A percentile compares a stretch with the other conserved stretches of the same genome.
Conservation (phyloP, 2,329 filamentous ascomycete genomes). For the Epichloe hybrida region DNA sequence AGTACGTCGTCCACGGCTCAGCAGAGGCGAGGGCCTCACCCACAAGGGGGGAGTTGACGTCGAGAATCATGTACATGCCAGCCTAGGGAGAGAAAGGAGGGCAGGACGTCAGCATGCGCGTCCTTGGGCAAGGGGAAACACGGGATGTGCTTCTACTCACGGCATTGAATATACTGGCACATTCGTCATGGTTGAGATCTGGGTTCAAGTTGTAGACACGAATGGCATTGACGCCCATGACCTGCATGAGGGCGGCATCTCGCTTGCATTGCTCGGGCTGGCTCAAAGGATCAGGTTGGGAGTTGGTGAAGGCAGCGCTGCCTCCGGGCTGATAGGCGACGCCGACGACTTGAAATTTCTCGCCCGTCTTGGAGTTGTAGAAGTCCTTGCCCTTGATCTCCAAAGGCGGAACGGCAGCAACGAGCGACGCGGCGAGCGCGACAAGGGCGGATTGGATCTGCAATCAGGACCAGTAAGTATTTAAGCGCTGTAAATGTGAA, state of each 20-base stretch:
- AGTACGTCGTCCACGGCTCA: constrained; percentile 47
- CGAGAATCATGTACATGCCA: constrained; percentile 56
- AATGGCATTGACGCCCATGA: constrained; percentile 51
- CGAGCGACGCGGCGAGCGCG: constrained; percentile 38
- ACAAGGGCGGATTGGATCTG: constrained; percentile 32
- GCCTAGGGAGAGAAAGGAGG: constrained; percentile 22
- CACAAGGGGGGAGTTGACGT: constrained; percentile 49
- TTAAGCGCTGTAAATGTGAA: not conserved
- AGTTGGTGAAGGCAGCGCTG: constrained; percentile 42
- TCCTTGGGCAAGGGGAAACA: not conserved
- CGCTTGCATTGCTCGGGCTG: constrained; percentile 44
- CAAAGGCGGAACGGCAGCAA: constrained; percentile 43
- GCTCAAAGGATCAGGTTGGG: constrained; percentile 45
- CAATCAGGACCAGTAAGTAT: constrained; percentile 6
- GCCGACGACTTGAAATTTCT: constrained; percentile 52
- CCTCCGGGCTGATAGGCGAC: constrained; percentile 59
- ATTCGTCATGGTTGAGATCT: constrained; percentile 51
- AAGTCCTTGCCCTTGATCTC: constrained; percentile 44
- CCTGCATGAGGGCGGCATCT: constrained; percentile 53
- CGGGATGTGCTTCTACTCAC: constrained; percentile 16
- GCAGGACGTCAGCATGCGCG: not conserved
- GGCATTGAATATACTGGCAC: constrained; percentile 54
- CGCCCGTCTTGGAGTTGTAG: constrained; percentile 42
- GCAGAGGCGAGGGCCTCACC: constrained; percentile 43
- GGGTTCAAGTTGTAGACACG: constrained; percentile 58